Evolutionary conservation across 805 yeast species (phyloP), one percentile per base, ranked within the genome.

Genomic region (Candida montana): DNA sequence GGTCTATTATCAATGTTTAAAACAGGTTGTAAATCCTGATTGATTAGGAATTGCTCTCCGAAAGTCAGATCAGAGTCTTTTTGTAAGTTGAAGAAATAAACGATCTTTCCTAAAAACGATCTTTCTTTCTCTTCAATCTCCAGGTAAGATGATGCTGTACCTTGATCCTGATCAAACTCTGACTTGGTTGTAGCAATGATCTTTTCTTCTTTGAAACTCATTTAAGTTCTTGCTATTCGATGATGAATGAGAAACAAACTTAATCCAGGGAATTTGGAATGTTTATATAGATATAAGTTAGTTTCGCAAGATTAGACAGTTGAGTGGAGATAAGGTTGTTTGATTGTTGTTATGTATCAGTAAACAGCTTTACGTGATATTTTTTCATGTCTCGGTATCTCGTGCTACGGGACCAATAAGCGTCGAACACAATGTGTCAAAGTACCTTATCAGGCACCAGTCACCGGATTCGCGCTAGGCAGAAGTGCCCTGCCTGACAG

Each of bases 11-110:
- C 74, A 13, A 63, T 70, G 56, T 86, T 91, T 13, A 53, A 35
- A 4, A 87, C 88, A 0, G 95, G 95, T 49, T 77, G 75, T 54
- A 88, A 70, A 64, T 88, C 96, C 50, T 72, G 69, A 62, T 87
- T 87, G 57, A 72, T 75, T 30, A 88, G 69, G 53, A 83, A 88
- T 48, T 81, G 67, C 54, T 85, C 86, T 3, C 76, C 51, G 3
- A 76, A 49, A 0, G 84, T 64, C 29, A 82, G 65, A 16, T 68
- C 44, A n/a, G 55, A 46, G 27, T 48, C 52, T 37, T 49, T 50
- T 26, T 53, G 56, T 9, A 54, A 34, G 2, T 53, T 46, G 26
- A 51, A 31, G 38, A 39, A 40, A 37, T 50, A 41, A 10, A 48
- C 39, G 19, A 42, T 39, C 27, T 36, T 47, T 4, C 41, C 41